phyloP scores from a whole-genome alignment of 208 protist species.

The Acanthamoeba comandoni region DNA sequence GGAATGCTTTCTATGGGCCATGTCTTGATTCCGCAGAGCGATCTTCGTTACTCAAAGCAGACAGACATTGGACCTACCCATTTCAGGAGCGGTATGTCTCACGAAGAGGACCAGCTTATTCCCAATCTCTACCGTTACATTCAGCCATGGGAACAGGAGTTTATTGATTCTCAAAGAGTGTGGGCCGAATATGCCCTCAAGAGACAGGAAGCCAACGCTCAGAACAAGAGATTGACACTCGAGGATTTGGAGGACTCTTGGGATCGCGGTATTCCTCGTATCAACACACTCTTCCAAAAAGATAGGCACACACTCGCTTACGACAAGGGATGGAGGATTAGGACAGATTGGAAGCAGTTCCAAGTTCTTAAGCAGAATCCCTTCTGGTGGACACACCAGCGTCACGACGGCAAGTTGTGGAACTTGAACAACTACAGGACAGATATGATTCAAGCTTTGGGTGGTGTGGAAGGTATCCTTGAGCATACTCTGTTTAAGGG shows the following conservation, averaged over 20 bases:
- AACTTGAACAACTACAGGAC: slow-evolving; percentile 99
- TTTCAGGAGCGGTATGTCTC: slow-evolving; percentile 98
- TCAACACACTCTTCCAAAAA: slow-evolving; percentile 99
- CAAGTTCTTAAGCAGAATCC: slow-evolving; percentile 97
- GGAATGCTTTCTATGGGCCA: slow-evolving; percentile 99
- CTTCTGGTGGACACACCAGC: slow-evolving; percentile 99
- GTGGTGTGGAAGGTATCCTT: slow-evolving; percentile 99
- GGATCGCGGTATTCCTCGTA: slow-evolving; percentile 99
- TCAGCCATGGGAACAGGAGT: slow-evolving; percentile 99
- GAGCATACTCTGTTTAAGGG: slow-evolving; percentile 99
- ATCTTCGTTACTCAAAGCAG: slow-evolving; percentile 98
- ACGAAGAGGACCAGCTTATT: slow-evolving; percentile 99
- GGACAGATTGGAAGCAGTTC: slow-evolving; percentile 99
- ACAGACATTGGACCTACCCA: slow-evolving; percentile 98
- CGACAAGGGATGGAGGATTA: slow-evolving; percentile 99
- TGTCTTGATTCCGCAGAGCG: slow-evolving; percentile 99
- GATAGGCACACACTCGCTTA: slow-evolving; percentile 99
- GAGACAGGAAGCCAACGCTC: slow-evolving; percentile 96
- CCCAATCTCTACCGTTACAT: slow-evolving; percentile 99
- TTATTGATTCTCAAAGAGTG: slow-evolving; percentile 98
- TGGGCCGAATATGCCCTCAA: slow-evolving; percentile 99
- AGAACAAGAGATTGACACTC: slow-evolving; percentile 97
- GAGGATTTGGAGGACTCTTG: slow-evolving; percentile 99
- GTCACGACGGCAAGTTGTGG: slow-evolving; percentile 99
- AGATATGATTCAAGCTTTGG: slow-evolving; percentile 99